Evolutionary conservation across 768 basidiomycete species (phyloP), one percentile per base, ranked within the genome.

Genomic region (Roridomyces roridus): DNA sequence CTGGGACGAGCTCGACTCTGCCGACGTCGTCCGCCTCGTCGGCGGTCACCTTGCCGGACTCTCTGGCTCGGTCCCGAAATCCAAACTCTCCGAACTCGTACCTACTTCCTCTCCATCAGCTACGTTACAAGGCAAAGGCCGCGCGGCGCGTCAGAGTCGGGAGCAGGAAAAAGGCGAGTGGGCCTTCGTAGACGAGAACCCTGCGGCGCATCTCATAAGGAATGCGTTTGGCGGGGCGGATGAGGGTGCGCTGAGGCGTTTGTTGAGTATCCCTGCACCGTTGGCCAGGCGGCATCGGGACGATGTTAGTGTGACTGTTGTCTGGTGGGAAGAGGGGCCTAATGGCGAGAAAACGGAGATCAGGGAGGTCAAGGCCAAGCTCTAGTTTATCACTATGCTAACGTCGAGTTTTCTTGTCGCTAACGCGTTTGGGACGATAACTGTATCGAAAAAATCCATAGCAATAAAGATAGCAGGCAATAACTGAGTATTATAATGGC

Each of bases 181-280:
- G 92, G 80, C 83, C 8, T 96, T 96, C 63, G 82, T 79, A 44
- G 92, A 95, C 65, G 86, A 87, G 17, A 91, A 94, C 64, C 67
- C 91, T 51, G 82, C 88, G 57, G 85, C 89, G 35, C 94, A 96
- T 71, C 75, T 96, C 17, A 92, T 96, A 54, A 81, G 94, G 59
- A 96, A 96, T 67, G 92, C 94, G n/a, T 85, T 95, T 56, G 92
- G 92, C n/a, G 93, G 94, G 26, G 90, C 84, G 2, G 83, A 95
- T 66, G 77, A 82, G 50, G 67, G 54, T 43, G 71, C 72, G 46
- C 77, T 96, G 55, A 80, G 85, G 46, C 79, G 75, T 67, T 58
- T 85, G 51, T 73, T 94, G 66, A 94, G 92, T 70, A 94, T 96
- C 41, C 91, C 93, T n/a, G 78, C 90, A 6, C 91, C 92, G 15